phyloP scores from a whole-genome alignment of 805 yeast genomes.

The Candida sphagnicola region DNA sequence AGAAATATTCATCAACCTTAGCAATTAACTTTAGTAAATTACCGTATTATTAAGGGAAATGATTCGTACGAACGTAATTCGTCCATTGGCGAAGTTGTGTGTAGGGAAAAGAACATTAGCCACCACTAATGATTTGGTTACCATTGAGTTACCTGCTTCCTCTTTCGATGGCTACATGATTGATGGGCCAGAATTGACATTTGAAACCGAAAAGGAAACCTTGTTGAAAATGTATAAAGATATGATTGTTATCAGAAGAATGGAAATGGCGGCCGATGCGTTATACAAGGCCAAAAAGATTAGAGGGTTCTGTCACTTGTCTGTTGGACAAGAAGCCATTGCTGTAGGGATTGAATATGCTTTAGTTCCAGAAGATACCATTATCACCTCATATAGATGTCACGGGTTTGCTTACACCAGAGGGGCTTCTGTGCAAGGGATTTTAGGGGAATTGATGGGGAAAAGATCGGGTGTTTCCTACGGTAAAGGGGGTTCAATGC shows the following conservation, averaged over 20 bases:
- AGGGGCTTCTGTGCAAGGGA: slow-evolving; percentile 87
- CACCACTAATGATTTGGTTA: slow-evolving; percentile 32
- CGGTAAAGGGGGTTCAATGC: slow-evolving; percentile 99
- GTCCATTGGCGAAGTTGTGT: slow-evolving; percentile 10
- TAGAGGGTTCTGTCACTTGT: slow-evolving; percentile 98
- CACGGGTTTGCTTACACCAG: slow-evolving; percentile 98
- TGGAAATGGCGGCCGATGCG: slow-evolving; percentile 99
- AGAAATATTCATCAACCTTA: too few species aligned
- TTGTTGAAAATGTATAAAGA: slow-evolving; percentile 93
- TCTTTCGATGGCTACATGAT: slow-evolving; percentile 85
- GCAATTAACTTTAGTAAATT: background rate
- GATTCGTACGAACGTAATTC: slow-evolving; percentile 4
- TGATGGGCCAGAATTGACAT: slow-evolving; percentile 61
- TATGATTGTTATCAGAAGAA: slow-evolving; percentile 89
- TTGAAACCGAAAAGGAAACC: slow-evolving; percentile 76
- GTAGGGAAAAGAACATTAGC: slow-evolving; percentile 34
- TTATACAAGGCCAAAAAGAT: slow-evolving; percentile 97
- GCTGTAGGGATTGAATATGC: slow-evolving; percentile 99
- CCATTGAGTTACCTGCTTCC: slow-evolving; percentile 66
- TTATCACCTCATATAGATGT: slow-evolving; percentile 97
- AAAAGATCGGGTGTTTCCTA: slow-evolving; percentile 89
- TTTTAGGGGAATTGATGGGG: slow-evolving; percentile 96
- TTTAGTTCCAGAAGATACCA: slow-evolving; percentile 75
- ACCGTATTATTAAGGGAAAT: background rate
- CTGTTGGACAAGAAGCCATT: slow-evolving; percentile 98